Evolutionary conservation across 352 stramenopile species (phyloP).

Genomic region (Globisporangium spinosum): DNA sequence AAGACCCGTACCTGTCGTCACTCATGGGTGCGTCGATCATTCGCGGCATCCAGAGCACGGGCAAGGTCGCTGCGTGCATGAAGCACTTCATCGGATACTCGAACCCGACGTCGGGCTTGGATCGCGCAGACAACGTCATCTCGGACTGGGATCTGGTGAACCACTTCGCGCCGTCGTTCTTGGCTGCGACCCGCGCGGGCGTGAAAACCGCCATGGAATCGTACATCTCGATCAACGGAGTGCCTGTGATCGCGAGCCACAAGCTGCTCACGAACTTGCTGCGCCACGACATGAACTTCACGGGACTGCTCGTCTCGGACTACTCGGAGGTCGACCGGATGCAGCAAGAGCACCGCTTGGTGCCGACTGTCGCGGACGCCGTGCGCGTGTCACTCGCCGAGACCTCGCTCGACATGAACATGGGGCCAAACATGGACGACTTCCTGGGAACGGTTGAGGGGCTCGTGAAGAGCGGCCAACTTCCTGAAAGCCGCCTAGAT

Average conservation of each 20-base stretch:
- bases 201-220: conserved; percentile 89
- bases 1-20: conserved; percentile 80
- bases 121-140: conserved; percentile 68
- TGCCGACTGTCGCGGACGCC: conserved; percentile 52
- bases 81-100: conserved; percentile 89
- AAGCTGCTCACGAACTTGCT: conserved; percentile 78
- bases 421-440: conserved; percentile 59
- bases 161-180: conserved; percentile 71
- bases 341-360: conserved; percentile 77
- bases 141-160: conserved; percentile 70
- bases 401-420: conserved; percentile 92
- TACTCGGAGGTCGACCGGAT: conserved; percentile 91
- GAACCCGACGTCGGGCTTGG: conserved; percentile 55
- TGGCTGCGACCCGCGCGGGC: conserved; percentile 59
- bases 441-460: conserved; percentile 52
- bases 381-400: conserved; percentile 67
- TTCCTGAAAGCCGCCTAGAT: conserved; percentile 54
- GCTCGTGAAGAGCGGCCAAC: conserved; percentile 35
- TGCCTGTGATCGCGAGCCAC: conserved; percentile 83
- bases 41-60: conserved; percentile 72
- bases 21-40: conserved; percentile 72
- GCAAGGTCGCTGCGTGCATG: conserved; percentile 75
- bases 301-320: conserved; percentile 90
- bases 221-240: conserved; percentile 87
- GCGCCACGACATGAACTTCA: conserved; percentile 84